Evolutionary conservation across 768 basidiomycete genomes (phyloP), one percentile per base, ranked within the genome.

Genomic region (Fomitopsis serialis): DNA sequence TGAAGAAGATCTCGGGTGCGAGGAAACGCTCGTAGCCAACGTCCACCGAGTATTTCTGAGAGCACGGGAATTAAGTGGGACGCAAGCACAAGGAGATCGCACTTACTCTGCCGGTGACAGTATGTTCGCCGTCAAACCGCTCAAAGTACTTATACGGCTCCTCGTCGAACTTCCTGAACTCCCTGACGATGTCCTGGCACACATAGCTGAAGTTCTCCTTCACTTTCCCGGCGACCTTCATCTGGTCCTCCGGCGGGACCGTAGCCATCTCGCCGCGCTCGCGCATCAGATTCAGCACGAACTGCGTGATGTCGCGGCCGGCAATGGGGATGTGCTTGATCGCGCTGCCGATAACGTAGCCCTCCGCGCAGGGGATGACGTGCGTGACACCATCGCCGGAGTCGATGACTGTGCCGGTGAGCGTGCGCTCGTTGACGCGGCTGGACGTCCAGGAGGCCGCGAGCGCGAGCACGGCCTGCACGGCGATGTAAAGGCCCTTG

Each of bases 281-380:
- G 60, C 97, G 82, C 74, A 99, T 80, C 45, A 99, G 76, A 66
- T 95, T 96, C 60, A 98, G 84, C 34, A 98, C 96, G 67, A 98
- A 98, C 65, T 92, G 88, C 10, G 93, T 83, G 71, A 99, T 97
- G 68, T 98, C 96, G 58, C 96, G 89, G 12, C 97, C 97, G 29
- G 96, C 97, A 63, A 98, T 96, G 47, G 97, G 97, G 65, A 99
- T 94, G 66, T 98, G 93, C 71, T 98, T 98, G 80, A 99, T 98
- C 1, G 95, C 91, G 62, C 92, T 95, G 22, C 97, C 97, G 64
- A 99, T 98, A 61, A 99, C 97, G 68, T 98, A 99, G 43, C 97
- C 97, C 65, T 98, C 97, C 23, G 96, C 96, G 52, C 82, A 85
- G 51, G 89, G 88, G 65, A 98, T 98, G 54, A 98, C 96, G 72